Percentiles rank a stretch among this genome's conserved stretches.
These are phyloP conservation scores for Cercospora sojina DNA, from an alignment of 2,329 filamentous ascomycete species.

Conservation along the genomic window DNA sequence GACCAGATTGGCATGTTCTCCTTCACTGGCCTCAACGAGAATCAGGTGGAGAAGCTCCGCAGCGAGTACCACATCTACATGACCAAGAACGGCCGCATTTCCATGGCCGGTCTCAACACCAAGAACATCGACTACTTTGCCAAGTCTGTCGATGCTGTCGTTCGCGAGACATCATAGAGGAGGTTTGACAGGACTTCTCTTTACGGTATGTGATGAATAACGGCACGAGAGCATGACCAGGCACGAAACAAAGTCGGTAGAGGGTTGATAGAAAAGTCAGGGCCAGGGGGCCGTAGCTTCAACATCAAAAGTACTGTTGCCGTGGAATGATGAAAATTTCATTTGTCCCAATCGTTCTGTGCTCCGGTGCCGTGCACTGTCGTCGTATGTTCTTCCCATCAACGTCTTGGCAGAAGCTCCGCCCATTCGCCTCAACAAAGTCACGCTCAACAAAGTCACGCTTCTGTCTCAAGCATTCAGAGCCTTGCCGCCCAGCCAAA, in stretches of 20 bases:
- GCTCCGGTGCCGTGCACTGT: neutral
- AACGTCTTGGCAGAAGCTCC: neutral
- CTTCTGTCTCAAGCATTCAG: constrained; percentile 1
- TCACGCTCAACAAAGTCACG: too few relatives aligned
- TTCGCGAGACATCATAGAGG: constrained; percentile 53
- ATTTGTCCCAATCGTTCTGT: neutral
- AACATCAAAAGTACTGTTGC: constrained; percentile 4
- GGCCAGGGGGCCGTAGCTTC: constrained; percentile 11
- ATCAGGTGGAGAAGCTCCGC: constrained; percentile 69
- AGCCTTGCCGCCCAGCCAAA: constrained; percentile 40
- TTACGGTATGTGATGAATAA: constrained; percentile 2
- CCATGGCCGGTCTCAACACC: constrained; percentile 96
- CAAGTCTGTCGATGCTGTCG: constrained; percentile 80
- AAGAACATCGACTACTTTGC: constrained; percentile 92
- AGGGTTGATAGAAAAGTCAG: neutral
- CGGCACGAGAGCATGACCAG: neutral
- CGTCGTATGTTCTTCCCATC: neutral
- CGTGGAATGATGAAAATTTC: neutral
- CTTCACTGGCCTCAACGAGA: constrained; percentile 76
- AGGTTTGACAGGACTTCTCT: neutral
- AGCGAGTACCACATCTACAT: constrained; percentile 77
- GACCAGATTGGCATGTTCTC: constrained; percentile 99
- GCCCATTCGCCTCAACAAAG: neutral
- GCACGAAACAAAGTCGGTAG: neutral
- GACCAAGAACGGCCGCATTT: constrained; percentile 97